Evolutionary conservation across 345 rosid species (phyloP).

Genomic region (Limnanthes douglasii): DNA sequence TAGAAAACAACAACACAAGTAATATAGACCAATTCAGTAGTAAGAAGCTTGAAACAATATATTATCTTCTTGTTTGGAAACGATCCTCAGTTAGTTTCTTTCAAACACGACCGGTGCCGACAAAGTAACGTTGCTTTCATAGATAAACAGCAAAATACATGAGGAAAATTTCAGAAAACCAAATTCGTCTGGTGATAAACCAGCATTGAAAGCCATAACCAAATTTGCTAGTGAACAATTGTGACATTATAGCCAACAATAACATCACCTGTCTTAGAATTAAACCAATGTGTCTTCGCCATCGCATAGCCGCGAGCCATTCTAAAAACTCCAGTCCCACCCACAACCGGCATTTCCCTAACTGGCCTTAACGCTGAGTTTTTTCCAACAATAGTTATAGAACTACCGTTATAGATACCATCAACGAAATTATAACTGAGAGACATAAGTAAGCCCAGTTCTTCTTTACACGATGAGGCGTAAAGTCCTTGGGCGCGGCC

Average conservation of each 20-base stretch:
- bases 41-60: too few species aligned
- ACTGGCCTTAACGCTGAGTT: slow-evolving; percentile 17
- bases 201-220: too few species aligned
- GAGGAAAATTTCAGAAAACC: neutral
- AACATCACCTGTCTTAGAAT: slow-evolving; percentile 30
- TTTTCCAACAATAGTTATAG: slow-evolving; percentile 34
- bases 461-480: slow-evolving; percentile 23
- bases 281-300: slow-evolving; percentile 23
- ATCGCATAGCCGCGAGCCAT: slow-evolving; percentile 51
- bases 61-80: too few species aligned
- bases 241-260: slow-evolving; percentile 54
- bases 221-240: slow-evolving; percentile 19
- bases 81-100: too few species aligned
- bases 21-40: neutral
- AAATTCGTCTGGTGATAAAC: too few species aligned
- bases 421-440: slow-evolving; percentile 36
- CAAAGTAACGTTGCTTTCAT: too few species aligned
- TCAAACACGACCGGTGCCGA: too few species aligned
- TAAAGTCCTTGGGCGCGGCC: slow-evolving; percentile 68
- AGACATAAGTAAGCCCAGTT: slow-evolving; percentile 31
- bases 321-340: slow-evolving; percentile 45
- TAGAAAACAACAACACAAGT: neutral
- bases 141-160: too few species aligned
- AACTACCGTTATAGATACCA: slow-evolving; percentile 52
- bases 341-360: slow-evolving; percentile 50